Evolutionary conservation across 129 eudicot species (phyloP).

Genomic region (Helichrysum umbraculigerum): DNA sequence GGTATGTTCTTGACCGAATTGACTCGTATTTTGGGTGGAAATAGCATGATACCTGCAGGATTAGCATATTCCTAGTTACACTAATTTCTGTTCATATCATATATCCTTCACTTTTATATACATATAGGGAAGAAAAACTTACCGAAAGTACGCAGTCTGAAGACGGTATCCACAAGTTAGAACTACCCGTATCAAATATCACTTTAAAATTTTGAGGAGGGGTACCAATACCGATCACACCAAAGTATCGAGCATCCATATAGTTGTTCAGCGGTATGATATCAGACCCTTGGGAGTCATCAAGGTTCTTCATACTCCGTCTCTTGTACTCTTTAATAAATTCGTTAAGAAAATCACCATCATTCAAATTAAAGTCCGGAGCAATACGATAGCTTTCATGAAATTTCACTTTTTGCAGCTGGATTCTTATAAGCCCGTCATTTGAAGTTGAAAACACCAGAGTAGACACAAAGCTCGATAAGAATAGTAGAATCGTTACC

Average conservation of each 20-base stretch:
- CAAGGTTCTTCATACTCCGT: not conserved
- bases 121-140: slow-evolving; percentile 1
- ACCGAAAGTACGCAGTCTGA: slow-evolving; percentile 53
- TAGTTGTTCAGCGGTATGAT: slow-evolving; percentile 50
- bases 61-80: not conserved
- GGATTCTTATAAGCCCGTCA: slow-evolving; percentile 49
- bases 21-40: slow-evolving; percentile 51
- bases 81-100: not conserved
- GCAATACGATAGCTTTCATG: slow-evolving; percentile 41
- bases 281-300: slow-evolving; percentile 35
- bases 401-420: slow-evolving; percentile 38
- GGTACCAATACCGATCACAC: slow-evolving; percentile 59
- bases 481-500: slow-evolving; percentile 24
- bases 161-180: slow-evolving; percentile 69
- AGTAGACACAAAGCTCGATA: slow-evolving; percentile 29
- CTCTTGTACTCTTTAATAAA: slow-evolving; percentile 26
- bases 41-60: slow-evolving; percentile 45
- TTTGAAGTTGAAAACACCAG: slow-evolving; percentile 27
- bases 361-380: slow-evolving; percentile 27
- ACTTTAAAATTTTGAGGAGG: slow-evolving; percentile 55
- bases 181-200: slow-evolving; percentile 54
- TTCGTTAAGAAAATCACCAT: slow-evolving; percentile 28
- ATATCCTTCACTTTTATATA: not conserved
- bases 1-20: slow-evolving; percentile 46
- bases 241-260: slow-evolving; percentile 66